These are phyloP conservation scores for Ceratonia siliqua DNA, from an alignment of 306 rosid species.

Conservation along the genomic window DNA sequence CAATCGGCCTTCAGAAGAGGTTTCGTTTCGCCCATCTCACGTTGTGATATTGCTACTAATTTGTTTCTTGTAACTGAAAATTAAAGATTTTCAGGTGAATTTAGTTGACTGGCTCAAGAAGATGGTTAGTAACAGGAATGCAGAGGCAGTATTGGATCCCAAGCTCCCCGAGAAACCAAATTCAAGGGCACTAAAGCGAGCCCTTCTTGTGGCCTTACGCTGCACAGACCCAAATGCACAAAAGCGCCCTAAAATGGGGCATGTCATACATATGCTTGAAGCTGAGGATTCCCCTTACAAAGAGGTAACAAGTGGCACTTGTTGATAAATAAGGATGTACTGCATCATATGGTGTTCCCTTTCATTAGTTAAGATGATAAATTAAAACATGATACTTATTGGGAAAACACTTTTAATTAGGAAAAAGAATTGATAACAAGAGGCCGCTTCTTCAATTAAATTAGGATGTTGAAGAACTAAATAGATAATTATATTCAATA, in stretches of 20 bases:
- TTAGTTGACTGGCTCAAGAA: conserved; percentile 72
- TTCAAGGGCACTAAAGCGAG: conserved; percentile 59
- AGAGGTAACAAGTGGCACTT: conserved; percentile 40
- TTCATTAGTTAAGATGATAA: not conserved
- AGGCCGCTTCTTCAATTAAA: not conserved
- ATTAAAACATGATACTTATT: not conserved
- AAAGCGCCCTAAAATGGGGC: conserved; percentile 73
- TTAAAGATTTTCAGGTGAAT: conserved; percentile 51
- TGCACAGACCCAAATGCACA: conserved; percentile 62
- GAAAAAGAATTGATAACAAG: not conserved
- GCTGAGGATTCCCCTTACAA: conserved; percentile 58
- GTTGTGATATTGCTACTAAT: not conserved
- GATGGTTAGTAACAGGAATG: conserved; percentile 55
- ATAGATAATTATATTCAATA: not conserved
- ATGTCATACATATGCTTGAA: conserved; percentile 70
- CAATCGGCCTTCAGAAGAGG: conserved; percentile 63
- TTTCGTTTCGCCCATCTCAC: conserved; percentile 40
- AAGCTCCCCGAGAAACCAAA: conserved; percentile 57
- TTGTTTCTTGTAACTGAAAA: not conserved
- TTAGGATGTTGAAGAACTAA: not conserved
- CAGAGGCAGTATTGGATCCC: conserved; percentile 68
- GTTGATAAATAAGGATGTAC: not conserved
- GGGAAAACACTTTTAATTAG: not conserved
- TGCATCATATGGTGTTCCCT: not conserved
- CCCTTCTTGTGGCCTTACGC: conserved; percentile 68